A percentile compares a stretch with the other conserved stretches of the same genome.
These are phyloP conservation scores for Agrocybe pediades DNA, from an alignment of 768 basidiomycete genomes.

Conservation along the genomic window DNA sequence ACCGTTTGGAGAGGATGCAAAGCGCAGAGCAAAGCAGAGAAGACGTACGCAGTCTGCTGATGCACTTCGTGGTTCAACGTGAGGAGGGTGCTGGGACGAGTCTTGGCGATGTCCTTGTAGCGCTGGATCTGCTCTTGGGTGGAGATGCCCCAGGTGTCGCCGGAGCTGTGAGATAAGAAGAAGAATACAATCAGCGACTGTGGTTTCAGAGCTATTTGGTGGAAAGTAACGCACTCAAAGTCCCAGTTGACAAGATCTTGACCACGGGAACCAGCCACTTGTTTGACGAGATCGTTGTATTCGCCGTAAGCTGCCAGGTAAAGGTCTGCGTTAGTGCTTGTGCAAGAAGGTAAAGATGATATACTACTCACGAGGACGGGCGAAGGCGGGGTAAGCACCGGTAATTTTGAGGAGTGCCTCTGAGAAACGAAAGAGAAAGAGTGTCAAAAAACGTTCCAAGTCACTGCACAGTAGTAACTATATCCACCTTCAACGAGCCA, in stretches of 20 bases:
- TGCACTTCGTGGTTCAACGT: slow-evolving; percentile 38
- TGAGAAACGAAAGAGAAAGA: slow-evolving; percentile 11
- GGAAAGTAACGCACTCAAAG: slow-evolving; percentile 37
- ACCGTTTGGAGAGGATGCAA: not conserved
- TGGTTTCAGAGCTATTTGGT: too few relatives aligned
- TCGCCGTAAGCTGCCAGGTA: slow-evolving; percentile 33
- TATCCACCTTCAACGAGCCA: slow-evolving; percentile 42
- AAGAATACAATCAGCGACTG: too few relatives aligned
- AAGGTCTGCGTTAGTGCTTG: not conserved
- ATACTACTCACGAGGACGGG: slow-evolving; percentile 36
- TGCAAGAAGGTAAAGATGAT: not conserved
- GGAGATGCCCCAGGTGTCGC: slow-evolving; percentile 30
- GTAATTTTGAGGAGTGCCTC: slow-evolving; percentile 39
- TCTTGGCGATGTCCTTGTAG: slow-evolving; percentile 23
- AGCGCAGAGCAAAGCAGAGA: not conserved
- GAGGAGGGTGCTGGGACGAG: slow-evolving; percentile 29
- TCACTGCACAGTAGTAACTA: not conserved
- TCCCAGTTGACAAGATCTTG: slow-evolving; percentile 37
- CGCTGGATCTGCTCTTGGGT: slow-evolving; percentile 17
- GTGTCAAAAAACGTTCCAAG: not conserved
- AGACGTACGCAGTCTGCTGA: slow-evolving; percentile 26
- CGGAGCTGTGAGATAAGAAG: slow-evolving; percentile 21
- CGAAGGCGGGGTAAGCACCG: slow-evolving; percentile 40
- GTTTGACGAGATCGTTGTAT: slow-evolving; percentile 32
- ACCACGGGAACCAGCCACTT: slow-evolving; percentile 23